Base-by-base conservation (phyloP, 2,329 filamentous ascomycete genomes). In the Phialocephala subalpina region DNA sequence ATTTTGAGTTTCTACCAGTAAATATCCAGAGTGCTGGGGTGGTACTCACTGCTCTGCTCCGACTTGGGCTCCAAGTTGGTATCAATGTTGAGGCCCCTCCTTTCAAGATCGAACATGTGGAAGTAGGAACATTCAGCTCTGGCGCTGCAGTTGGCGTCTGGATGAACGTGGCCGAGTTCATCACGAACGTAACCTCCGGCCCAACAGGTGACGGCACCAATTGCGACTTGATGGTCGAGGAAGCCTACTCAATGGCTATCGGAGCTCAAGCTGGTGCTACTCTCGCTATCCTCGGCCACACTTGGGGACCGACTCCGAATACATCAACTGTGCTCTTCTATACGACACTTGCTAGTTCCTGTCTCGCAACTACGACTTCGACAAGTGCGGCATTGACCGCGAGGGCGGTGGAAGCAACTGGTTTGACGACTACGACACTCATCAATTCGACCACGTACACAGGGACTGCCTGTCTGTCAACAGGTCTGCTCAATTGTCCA, bases 1-100 rank as follows among this genome's bases (percentile, higher is more conserved):
- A 80, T 16, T 87, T 87, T 65, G 84, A 87, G 63, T 87, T 87
- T 64, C 80, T 88, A 1, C 86, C 86, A 0, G 82, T 88, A 3
- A 83, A 78, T 0, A 75, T 87, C 36, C 74, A 81, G 65, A 81
- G 77, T 35, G 79, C 78, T n/a, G 80, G 79, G 62, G 79, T 79
- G 0, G 70, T 81, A 0, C 74, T 88, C 11, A 80, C 78, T 0
- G 85, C 83, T 0, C 74, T 81, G 0, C 77, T 88, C 0, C 82
- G 83, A 4, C 67, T 87, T 1, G 81, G 81, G 11, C 71, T 83
- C 1, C 79, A 82, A 36, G 80, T 81, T 3, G 85, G 84, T 14
- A 70, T 84, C 55, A 72, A 78, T 12, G 27, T 80, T 1, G 76
- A 78, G 1, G 67, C 80, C 2, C 71, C 76, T 2, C 53, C 67